Evolutionary conservation across 2,329 filamentous ascomycete species (phyloP), one percentile per base, ranked within the genome.

Genomic region (Metarhizium anisopliae): DNA sequence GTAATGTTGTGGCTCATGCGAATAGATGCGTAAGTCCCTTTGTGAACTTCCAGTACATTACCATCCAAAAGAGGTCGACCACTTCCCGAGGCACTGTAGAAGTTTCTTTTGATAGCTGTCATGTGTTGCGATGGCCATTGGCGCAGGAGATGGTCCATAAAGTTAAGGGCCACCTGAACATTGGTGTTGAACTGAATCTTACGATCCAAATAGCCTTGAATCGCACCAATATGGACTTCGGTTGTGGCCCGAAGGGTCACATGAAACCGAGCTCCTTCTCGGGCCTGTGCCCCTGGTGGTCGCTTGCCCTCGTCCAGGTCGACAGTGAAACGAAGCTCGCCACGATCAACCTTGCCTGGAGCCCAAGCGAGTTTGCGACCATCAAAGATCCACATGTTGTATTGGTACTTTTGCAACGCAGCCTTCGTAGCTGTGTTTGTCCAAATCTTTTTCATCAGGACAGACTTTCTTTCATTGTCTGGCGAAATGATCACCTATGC

Each of bases 21-120:
- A 53, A 96, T 85, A 0, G 92, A 91, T 10, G 90, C 84, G 64
- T 96, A 97, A 4, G 91, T 86, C 35, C 94, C 94, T 68, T 95
- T 96, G 74, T 90, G 85, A 0, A 90, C 90, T 65, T 91, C 84
- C 2, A 94, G 55, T 78, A 83, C 55, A n/a, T 64, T 62, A 16
- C 64, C 68, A 25, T 79, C 74, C 38, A 84, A 80, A n/a, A 96
- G 78, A 3, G 77, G 70, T 6, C 68, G 70, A 0, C 74, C 70
- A 25, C 77, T 66, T 2, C 79, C 78, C 1, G 74, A 62, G 1
- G 74, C 72, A 43, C 83, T 74, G 70, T 95, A 97, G 67, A 96
- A 95, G 7, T 86, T 90, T 13, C 92, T 84, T 69, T 90, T 93
- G 70, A 96, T 87, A 0, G 83, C 72, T 0, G 86, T 76, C 63